Conservation (phyloP, 2,329 filamentous ascomycete genomes). For the Aspergillus quadricinctus region DNA sequence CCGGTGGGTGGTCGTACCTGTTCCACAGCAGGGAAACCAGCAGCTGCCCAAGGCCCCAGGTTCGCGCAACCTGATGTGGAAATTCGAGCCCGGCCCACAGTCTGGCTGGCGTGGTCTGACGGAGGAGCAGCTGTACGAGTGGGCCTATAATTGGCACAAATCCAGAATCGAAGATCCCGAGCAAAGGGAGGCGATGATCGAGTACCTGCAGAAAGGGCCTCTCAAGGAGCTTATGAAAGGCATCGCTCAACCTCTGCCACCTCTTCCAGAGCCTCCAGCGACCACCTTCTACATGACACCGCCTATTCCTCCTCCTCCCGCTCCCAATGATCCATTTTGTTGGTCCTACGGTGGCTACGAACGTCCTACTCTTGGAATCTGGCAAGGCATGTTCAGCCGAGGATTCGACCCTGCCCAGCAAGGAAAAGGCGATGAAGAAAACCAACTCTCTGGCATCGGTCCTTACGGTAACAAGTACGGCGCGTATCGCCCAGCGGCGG, state of each 20-base stretch:
- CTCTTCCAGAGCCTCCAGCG: slow-evolving; percentile 11
- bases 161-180: slow-evolving; percentile 10
- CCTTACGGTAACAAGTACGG: slow-evolving; percentile 6
- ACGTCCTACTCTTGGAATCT: slow-evolving; percentile 5
- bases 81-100: slow-evolving; percentile 17
- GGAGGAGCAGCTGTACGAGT: slow-evolving; percentile 12
- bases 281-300: neutral
- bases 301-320: neutral
- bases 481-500: neutral
- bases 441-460: neutral
- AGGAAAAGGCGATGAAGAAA: slow-evolving; percentile 2
- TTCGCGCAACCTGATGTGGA: slow-evolving; percentile 9
- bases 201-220: slow-evolving; percentile 1
- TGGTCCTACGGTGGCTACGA: slow-evolving; percentile 6
- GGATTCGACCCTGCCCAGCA: neutral
- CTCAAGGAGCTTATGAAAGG: slow-evolving; percentile 4
- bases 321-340: neutral
- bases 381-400: slow-evolving; percentile 1
- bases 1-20: slow-evolving; percentile 12
- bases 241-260: slow-evolving; percentile 20
- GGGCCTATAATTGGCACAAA: slow-evolving; percentile 17
- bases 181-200: slow-evolving; percentile 12
- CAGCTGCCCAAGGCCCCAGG: neutral
- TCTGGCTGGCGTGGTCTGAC: slow-evolving; percentile 1
- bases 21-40: neutral